Conservation (phyloP, 306 rosid genomes). For the Lablab purpureus region DNA sequence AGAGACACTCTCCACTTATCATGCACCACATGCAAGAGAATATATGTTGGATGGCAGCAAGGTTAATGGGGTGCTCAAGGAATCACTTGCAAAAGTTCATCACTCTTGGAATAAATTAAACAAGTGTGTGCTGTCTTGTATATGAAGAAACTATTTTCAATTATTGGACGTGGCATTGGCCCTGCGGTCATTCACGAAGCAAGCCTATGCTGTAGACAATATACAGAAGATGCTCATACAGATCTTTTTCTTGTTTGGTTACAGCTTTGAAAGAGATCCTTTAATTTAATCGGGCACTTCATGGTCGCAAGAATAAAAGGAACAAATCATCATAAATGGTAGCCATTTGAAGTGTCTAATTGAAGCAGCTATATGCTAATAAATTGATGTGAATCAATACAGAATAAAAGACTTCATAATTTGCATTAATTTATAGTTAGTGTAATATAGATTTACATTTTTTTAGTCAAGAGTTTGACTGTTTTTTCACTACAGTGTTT, state of each 20-base stretch:
- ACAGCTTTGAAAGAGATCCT: constrained; percentile 1
- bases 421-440: not conserved
- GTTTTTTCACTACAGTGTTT: too few relatives aligned
- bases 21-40: constrained; percentile 50
- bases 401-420: not conserved
- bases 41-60: constrained; percentile 53
- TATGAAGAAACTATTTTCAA: constrained; percentile 41
- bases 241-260: constrained; percentile 26
- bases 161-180: constrained; percentile 20
- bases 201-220: not conserved
- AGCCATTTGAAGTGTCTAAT: not conserved
- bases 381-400: not conserved
- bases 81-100: constrained; percentile 54
- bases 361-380: not conserved
- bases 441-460: not conserved
- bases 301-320: constrained; percentile 29
- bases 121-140: constrained; percentile 49
- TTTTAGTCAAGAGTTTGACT: too few relatives aligned
- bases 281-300: constrained; percentile 8
- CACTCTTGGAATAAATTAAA: constrained; percentile 56
- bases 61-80: constrained; percentile 59
- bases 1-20: constrained; percentile 26
- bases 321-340: constrained; percentile 1
- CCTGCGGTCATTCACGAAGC: constrained; percentile 14
- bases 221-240: constrained; percentile 15